These are phyloP conservation scores for Phialemoniopsis sp. DNA, from an alignment of 2,329 filamentous ascomycete species.

Conservation along the genomic window DNA sequence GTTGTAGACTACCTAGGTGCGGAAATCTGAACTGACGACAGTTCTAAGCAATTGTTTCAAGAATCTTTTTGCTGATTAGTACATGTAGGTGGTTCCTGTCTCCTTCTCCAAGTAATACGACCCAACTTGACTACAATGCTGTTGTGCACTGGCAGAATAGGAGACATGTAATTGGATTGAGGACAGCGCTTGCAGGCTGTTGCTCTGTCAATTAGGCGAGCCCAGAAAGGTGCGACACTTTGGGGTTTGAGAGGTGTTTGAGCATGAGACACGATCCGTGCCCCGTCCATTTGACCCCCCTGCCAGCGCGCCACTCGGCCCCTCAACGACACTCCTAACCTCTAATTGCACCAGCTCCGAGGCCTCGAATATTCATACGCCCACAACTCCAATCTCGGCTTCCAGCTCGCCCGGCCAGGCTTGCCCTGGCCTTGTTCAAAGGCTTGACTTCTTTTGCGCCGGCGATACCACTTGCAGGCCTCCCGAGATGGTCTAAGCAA, in stretches of 20 bases:
- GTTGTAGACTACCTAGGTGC: too few species aligned
- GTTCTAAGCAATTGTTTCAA: too few species aligned
- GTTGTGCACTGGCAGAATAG: too few species aligned
- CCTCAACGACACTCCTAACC: neutral
- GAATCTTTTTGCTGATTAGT: too few species aligned
- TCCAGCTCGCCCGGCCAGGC: neutral
- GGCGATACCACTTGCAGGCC: too few species aligned
- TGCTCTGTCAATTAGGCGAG: too few species aligned
- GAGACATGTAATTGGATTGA: neutral
- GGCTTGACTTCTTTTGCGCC: neutral
- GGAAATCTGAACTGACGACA: too few species aligned
- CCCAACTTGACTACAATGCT: too few species aligned
- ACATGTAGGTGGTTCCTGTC: too few species aligned
- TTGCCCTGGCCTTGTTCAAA: neutral
- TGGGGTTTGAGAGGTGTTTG: constrained; percentile 13
- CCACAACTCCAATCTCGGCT: neutral
- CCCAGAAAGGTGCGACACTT: constrained; percentile 10
- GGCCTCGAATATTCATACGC: neutral
- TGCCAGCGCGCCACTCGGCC: neutral
- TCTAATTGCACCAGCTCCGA: neutral
- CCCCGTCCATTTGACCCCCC: constrained; percentile 1
- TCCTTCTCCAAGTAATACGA: too few species aligned
- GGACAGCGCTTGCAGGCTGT: neutral
- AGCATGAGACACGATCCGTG: constrained; percentile 10
- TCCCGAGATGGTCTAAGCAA: too few species aligned